These are phyloP conservation scores for Phytopythium helicoides DNA, from an alignment of 352 stramenopile species.

Conservation along the genomic window DNA sequence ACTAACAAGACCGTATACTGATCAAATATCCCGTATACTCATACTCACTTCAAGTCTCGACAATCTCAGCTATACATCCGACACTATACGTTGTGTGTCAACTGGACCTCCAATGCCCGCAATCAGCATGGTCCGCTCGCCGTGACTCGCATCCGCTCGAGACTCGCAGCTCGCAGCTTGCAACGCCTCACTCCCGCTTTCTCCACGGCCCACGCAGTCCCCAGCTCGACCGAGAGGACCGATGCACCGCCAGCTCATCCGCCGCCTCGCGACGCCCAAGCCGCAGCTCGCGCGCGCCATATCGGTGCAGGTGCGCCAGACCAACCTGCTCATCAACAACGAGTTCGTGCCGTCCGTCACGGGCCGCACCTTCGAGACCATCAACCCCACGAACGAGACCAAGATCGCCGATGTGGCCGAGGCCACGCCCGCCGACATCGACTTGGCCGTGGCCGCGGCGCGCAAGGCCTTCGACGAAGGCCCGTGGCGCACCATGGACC, in stretches of 20 bases:
- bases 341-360: too few species aligned
- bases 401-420: slow-evolving; percentile 67
- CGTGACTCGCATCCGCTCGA: too few species aligned
- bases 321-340: too few species aligned
- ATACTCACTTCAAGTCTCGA: too few species aligned
- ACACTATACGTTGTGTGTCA: too few species aligned
- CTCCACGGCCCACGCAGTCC: neutral
- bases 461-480: slow-evolving; percentile 57
- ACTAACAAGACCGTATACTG: too few species aligned
- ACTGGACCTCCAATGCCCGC: too few species aligned
- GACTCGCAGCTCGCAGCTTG: neutral
- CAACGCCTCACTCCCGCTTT: neutral
- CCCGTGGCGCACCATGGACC: too few species aligned
- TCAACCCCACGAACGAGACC: slow-evolving; percentile 76
- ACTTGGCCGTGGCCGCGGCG: slow-evolving; percentile 56
- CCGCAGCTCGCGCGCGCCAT: slow-evolving; percentile 25
- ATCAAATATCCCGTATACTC: too few species aligned
- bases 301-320: slow-evolving; percentile 44
- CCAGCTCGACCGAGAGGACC: neutral
- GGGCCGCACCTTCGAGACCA: slow-evolving; percentile 65
- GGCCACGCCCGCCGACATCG: slow-evolving; percentile 51
- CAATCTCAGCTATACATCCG: too few species aligned
- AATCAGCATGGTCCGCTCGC: too few species aligned
- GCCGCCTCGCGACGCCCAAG: neutral
- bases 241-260: slow-evolving; percentile 3